Evolutionary conservation across 2,329 filamentous ascomycete species (phyloP).

Genomic region (Penicillium sp.): DNA sequence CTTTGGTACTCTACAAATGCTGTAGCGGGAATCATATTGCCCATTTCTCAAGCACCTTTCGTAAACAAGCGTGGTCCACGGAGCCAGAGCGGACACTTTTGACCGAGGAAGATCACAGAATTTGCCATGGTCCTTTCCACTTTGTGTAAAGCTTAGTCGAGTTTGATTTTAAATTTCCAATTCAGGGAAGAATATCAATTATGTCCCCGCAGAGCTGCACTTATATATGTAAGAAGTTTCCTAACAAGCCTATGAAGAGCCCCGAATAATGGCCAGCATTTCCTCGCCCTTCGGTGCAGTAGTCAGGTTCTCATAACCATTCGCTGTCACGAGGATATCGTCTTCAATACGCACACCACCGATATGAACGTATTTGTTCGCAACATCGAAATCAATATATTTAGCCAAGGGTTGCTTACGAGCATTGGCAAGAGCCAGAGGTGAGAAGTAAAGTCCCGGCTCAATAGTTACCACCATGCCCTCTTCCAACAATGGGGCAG

Average conservation of each 20-base stretch:
- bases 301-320: constrained; percentile 71
- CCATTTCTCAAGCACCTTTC: no score
- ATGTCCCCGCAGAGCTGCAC: background rate
- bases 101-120: no score
- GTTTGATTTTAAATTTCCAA: background rate
- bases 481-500: constrained; percentile 44
- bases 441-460: constrained; percentile 52
- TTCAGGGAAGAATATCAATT: background rate
- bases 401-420: constrained; percentile 30
- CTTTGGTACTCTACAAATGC: no score
- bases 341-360: constrained; percentile 49
- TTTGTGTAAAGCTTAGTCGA: background rate
- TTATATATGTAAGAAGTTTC: background rate
- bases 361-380: constrained; percentile 41
- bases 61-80: no score
- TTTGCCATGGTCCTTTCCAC: no score
- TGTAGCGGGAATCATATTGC: no score
- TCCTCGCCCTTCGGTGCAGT: constrained; percentile 67
- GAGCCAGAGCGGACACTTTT: no score
- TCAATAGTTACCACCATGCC: constrained; percentile 60
- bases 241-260: constrained; percentile 7
- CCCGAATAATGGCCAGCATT: constrained; percentile 42
- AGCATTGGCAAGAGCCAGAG: constrained; percentile 37
- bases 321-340: constrained; percentile 70
- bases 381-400: constrained; percentile 43